Base-by-base conservation (phyloP, 2,329 filamentous ascomycete species). In the Fusarium coicis region DNA sequence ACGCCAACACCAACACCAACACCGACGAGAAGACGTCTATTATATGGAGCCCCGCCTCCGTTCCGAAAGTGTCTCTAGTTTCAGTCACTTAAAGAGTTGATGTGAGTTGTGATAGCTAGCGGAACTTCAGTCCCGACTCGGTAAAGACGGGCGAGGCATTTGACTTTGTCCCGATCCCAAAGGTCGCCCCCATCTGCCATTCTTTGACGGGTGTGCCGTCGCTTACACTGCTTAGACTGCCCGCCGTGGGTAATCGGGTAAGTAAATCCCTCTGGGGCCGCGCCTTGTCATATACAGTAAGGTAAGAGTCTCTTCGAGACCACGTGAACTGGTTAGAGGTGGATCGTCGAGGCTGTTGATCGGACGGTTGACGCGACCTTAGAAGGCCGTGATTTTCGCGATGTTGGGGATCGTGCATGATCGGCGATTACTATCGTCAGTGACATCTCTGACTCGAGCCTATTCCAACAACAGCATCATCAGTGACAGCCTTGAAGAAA, bases 71-170 rank as follows among this genome's bases (percentile, higher is more conserved):
- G 66, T 68, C 39, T 55, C 42, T 72, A 73, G 63, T 44, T 60
- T 58, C 40, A 43, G 54, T 62, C 56, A 62, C 65, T 62, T 42
- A 37, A 53, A 70, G 55, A 64, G 39, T 60, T 64, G 57, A 63
- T n/a, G 37, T 30, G 36, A 46, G 47, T 47, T 69, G 32, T 26
- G 46, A 23, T 42, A 54, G 58, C 44, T 39, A 54, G 58, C 54
- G 30, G 53, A 43, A 43, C 63, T 56, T 47, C 55, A 69, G 50
- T 56, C 46, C 62, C 34, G 57, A 71, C 62, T 67, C 62, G 62
- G 66, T 46, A 74, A 65, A 44, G 66, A 70, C 70, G 70, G 70
- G 59, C 58, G 57, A 73, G 70, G 70, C 61, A 74, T 71, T 74
- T 73, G 61, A 63, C 70, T 74, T 71, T 61, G 44, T 58, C 44